Percentiles rank a stretch among this genome's conserved stretches.
These are phyloP conservation scores for Epichloe hybrida DNA, from an alignment of 2,329 filamentous ascomycete species.

Conservation along the genomic window DNA sequence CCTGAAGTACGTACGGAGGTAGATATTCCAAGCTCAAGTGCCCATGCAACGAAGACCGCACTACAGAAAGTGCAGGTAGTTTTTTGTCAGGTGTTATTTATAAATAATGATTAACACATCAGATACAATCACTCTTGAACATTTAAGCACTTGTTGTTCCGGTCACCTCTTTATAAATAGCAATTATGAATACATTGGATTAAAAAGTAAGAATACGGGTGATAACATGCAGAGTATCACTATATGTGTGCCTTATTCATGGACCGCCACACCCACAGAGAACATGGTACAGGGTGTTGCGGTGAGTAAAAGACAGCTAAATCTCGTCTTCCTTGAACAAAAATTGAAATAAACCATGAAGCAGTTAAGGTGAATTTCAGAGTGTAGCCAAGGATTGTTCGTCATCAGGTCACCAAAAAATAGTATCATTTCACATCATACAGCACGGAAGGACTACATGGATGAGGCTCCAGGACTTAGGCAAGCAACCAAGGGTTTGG, in stretches of 20 bases:
- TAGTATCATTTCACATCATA: background rate
- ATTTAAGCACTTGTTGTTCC: too few species aligned
- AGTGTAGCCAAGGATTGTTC: slow-evolving; percentile 58
- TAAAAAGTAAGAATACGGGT: too few species aligned
- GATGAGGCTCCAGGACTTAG: too few species aligned
- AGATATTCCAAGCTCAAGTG: too few species aligned
- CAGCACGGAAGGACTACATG: background rate
- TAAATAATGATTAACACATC: too few species aligned
- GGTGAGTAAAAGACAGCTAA: slow-evolving; percentile 55
- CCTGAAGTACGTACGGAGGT: too few species aligned
- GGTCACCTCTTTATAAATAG: too few species aligned
- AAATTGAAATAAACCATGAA: slow-evolving; percentile 71
- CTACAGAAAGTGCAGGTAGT: too few species aligned
- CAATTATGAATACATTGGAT: too few species aligned
- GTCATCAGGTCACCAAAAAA: background rate
- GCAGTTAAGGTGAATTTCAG: slow-evolving; percentile 54
- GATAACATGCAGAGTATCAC: background rate
- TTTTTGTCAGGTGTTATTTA: too few species aligned
- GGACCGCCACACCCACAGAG: slow-evolving; percentile 54
- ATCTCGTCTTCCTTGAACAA: slow-evolving; percentile 59
- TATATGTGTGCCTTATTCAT: slow-evolving; percentile 51
- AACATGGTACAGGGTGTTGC: slow-evolving; percentile 36
- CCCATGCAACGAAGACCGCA: too few species aligned
- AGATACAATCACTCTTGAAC: too few species aligned
- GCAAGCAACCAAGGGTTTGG: background rate